Percentiles rank a stretch among this genome's conserved stretches.
phyloP scores from a whole-genome alignment of 345 rosid species.

The Eucalyptus sp. region DNA sequence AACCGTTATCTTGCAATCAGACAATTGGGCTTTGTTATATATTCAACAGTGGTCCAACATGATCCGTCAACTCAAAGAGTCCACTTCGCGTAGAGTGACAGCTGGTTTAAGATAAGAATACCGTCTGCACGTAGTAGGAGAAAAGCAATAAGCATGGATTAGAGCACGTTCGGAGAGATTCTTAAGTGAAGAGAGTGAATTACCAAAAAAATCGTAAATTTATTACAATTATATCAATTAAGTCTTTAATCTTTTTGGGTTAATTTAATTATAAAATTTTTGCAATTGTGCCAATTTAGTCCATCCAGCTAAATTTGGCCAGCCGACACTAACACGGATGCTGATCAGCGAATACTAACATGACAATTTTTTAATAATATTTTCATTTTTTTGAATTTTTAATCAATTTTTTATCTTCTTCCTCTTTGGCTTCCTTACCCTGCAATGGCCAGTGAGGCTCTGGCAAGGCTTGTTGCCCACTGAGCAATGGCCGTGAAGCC shows the following conservation, averaged over 20 bases:
- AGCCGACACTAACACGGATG: accelerated
- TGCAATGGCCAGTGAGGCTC: accelerated
- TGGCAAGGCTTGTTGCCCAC: no score
- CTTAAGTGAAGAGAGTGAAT: accelerated
- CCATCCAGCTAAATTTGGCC: accelerated
- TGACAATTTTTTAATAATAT: no score
- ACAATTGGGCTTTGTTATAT: background rate
- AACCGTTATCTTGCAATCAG: background rate
- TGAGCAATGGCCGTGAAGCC: no score
- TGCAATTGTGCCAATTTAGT: accelerated
- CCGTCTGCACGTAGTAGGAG: background rate
- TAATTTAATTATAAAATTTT: accelerated
- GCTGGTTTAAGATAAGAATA: background rate
- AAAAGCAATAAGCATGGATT: background rate
- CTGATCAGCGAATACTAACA: accelerated
- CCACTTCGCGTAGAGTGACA: background rate
- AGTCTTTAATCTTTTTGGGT: no score
- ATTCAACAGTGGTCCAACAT: background rate
- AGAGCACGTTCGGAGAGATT: background rate
- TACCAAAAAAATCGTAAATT: no score
- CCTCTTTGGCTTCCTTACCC: no score
- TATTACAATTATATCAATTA: no score
- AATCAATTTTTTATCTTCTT: no score
- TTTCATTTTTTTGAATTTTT: accelerated
- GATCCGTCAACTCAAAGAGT: background rate